These are phyloP conservation scores for Quercus glauca DNA, from an alignment of 306 rosid genomes.

Conservation along the genomic window DNA sequence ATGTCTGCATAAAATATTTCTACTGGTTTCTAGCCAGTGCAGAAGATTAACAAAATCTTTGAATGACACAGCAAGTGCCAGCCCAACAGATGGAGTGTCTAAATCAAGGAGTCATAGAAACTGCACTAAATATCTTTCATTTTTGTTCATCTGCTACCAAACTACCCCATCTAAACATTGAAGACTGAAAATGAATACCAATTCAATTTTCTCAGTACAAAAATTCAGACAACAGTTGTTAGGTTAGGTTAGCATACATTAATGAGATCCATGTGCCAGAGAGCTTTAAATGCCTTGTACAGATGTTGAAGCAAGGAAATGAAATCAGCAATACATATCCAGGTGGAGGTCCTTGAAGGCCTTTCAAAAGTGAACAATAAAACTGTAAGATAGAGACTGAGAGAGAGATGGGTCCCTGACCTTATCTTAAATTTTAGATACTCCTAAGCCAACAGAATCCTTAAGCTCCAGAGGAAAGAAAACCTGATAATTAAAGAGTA, in stretches of 20 bases:
- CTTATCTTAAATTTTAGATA: conserved; percentile 35
- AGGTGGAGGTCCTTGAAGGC: conserved; percentile 16
- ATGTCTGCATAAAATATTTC: conserved; percentile 21
- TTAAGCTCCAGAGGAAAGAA: conserved; percentile 9
- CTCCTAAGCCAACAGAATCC: conserved; percentile 23
- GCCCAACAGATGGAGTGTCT: conserved; percentile 17
- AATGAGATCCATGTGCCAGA: conserved; percentile 67
- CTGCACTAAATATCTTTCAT: conserved; percentile 10
- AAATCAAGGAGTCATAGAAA: conserved; percentile 32
- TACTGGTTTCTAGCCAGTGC: conserved; percentile 8
- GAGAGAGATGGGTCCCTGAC: conserved; percentile 4
- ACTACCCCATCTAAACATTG: conserved; percentile 30
- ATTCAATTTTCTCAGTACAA: conserved; percentile 29
- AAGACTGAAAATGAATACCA: conserved; percentile 20
- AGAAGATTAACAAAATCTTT: conserved; percentile 25
- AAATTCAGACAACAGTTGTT: conserved; percentile 22
- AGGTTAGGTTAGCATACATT: conserved; percentile 36
- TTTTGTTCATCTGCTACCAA: conserved; percentile 20
- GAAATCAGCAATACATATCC: conserved; percentile 20
- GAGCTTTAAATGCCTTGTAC: conserved; percentile 37
- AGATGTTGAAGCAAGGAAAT: conserved; percentile 29
- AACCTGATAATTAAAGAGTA: conserved; percentile 19
- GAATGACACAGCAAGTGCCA: conserved; percentile 9
- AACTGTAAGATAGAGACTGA: neutral
- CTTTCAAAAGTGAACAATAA: conserved; percentile 21